These are phyloP conservation scores for Crepidotus variabilis DNA, from an alignment of 768 basidiomycete species.

Conservation along the genomic window DNA sequence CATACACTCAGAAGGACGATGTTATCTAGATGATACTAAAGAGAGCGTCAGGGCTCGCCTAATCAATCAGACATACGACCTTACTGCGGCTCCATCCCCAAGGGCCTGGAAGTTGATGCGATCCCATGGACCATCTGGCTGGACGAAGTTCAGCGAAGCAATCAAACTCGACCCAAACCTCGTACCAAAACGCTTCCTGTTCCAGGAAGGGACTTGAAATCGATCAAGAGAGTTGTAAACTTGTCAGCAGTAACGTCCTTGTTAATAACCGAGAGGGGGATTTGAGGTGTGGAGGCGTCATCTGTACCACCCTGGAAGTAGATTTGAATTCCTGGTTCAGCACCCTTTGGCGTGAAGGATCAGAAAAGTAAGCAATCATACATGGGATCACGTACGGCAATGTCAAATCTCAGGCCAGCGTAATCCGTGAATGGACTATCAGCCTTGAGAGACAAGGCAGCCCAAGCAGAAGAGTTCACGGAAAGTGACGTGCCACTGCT, in stretches of 20 bases:
- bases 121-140: conserved; percentile 44
- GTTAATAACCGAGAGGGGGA: conserved; percentile 40
- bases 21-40: conserved; percentile 48
- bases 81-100: conserved; percentile 39
- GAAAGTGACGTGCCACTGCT: conserved; percentile 40
- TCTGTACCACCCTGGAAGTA: conserved; percentile 36
- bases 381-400: conserved; percentile 31
- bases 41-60: neutral
- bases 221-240: conserved; percentile 42
- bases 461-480: conserved; percentile 36
- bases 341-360: conserved; percentile 29
- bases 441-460: conserved; percentile 46
- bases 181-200: conserved; percentile 33
- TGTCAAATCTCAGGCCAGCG: conserved; percentile 48
- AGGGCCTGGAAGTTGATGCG: conserved; percentile 46
- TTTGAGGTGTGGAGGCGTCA: conserved; percentile 30
- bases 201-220: conserved; percentile 45
- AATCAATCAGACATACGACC: conserved; percentile 1
- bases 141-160: conserved; percentile 42
- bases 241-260: conserved; percentile 28
- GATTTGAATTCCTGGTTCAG: conserved; percentile 40
- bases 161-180: neutral
- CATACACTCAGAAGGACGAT: conserved; percentile 39
- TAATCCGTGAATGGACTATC: conserved; percentile 36
- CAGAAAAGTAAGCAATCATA: neutral